Evolutionary conservation across 306 rosid species (phyloP), one percentile per base, ranked within the genome.

Genomic region (Gastrolobium villosum): DNA sequence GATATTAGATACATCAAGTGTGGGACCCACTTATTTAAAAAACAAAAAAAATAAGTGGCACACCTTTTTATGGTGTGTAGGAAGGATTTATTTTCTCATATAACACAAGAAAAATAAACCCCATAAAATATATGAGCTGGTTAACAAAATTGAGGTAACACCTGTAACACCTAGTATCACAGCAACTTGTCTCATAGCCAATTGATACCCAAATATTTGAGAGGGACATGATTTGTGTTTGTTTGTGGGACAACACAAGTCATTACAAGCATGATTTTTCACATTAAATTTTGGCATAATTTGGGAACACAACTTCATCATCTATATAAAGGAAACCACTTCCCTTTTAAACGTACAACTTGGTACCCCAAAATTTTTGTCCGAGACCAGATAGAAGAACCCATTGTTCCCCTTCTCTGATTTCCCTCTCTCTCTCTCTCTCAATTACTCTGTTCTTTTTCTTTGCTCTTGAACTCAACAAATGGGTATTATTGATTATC

Each of bases 401-500:
- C 15, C 28, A 4, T 43, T 39, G 35, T 37, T 31, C 34, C 3
- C 14, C 10, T n/a, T 7, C 7, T 30, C 37, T 30, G 5, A 20
- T 10, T 4, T 50, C 56, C 28, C 50, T 45, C 36, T 35, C 7
- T 30, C 68, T 10, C 15, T 43, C 67, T 43, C 13, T 34, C 15
- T 43, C 5, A 26, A 60, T 4, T 64, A 13, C 35, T 63, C 48
- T 74, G 72, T 50, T 75, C 31, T 50, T 44, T 28, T 60, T 32
- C 43, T 75, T 43, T 75, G 32, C 57, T 44, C 0, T 3, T 73
- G 11, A 65, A 37, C 15, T 5, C 1, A 54, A 59, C 11, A 63
- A 65, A 93, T 93, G 98, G 98, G 98, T 36, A 84, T 75, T 74
- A 69, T 91, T 41, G 92, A 87, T 76, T 56, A 81, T 49, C 76